Evolutionary conservation across 2,329 filamentous ascomycete species (phyloP).

Genomic region (Calonectria honghensis): DNA sequence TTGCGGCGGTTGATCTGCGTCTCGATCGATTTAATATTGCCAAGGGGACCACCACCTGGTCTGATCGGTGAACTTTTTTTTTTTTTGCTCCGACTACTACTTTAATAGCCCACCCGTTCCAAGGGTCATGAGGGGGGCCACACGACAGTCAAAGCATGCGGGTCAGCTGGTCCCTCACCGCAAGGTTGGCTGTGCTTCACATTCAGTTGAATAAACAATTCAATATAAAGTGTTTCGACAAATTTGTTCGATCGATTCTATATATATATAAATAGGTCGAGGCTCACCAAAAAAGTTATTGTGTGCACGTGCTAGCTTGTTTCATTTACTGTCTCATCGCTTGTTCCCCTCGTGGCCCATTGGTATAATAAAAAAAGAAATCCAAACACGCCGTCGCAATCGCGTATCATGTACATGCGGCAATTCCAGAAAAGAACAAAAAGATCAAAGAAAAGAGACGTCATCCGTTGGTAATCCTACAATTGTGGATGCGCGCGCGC

Average conservation of each 20-base stretch:
- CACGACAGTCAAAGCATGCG: not conserved
- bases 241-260: not conserved
- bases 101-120: not conserved
- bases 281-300: not conserved
- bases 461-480: not conserved
- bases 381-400: slow-evolving; percentile 4
- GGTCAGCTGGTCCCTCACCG: not conserved
- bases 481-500: not conserved
- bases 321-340: slow-evolving; percentile 22
- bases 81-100: not conserved
- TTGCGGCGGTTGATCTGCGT: not conserved
- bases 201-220: slow-evolving; percentile 2
- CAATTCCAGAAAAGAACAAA: too few relatives aligned
- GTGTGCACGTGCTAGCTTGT: slow-evolving; percentile 13
- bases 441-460: not conserved
- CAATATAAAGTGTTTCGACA: not conserved
- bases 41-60: not conserved
- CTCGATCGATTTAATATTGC: slow-evolving; percentile 8
- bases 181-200: not conserved
- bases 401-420: not conserved
- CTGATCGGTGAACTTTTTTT: not conserved
- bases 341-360: not conserved
- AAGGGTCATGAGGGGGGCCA: not conserved
- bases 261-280: not conserved
- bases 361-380: slow-evolving; percentile 9